phyloP scores from a whole-genome alignment of 202 grass and related monocot genomes.

The Saccharum hybrid region DNA sequence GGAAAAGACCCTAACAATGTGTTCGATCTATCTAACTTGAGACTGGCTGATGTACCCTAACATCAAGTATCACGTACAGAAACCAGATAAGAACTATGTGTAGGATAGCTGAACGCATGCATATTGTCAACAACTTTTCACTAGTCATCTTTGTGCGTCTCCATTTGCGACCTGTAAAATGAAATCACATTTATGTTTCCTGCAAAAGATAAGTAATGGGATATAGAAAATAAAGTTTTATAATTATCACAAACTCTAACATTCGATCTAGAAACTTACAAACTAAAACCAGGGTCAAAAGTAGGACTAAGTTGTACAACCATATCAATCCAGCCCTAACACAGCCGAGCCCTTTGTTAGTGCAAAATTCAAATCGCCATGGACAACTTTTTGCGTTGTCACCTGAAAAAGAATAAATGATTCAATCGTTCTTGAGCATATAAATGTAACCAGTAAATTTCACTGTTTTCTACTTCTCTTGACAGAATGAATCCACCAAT shows the following conservation, averaged over 20 bases:
- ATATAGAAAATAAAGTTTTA: not conserved
- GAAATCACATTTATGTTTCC: conserved; percentile 13
- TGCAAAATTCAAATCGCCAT: conserved; percentile 43
- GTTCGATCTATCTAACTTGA: conserved; percentile 16
- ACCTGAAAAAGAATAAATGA: conserved; percentile 39
- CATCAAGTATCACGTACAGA: conserved; percentile 46
- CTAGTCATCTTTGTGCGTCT: conserved; percentile 37
- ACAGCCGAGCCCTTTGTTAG: conserved; percentile 50
- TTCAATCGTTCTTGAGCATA: conserved; percentile 4
- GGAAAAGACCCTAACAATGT: conserved; percentile 8
- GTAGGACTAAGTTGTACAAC: conserved; percentile 50
- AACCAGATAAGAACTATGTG: conserved; percentile 39
- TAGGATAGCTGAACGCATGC: conserved; percentile 38
- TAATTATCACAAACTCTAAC: not conserved
- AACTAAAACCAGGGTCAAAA: conserved; percentile 37
- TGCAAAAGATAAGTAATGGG: conserved; percentile 3
- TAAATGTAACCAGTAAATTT: conserved; percentile 14
- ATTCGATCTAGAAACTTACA: conserved; percentile 45
- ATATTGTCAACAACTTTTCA: conserved; percentile 33
- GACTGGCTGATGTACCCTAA: conserved; percentile 27
- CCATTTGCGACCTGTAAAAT: conserved; percentile 47
- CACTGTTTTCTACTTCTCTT: not conserved
- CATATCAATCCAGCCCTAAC: conserved; percentile 54
- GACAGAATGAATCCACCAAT: conserved; percentile 4
- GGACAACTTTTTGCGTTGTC: conserved; percentile 41